A percentile compares a stretch with the other conserved stretches of the same genome.
Evolutionary conservation across 768 basidiomycete genomes (phyloP).

Genomic region (Amyloporia xantha): DNA sequence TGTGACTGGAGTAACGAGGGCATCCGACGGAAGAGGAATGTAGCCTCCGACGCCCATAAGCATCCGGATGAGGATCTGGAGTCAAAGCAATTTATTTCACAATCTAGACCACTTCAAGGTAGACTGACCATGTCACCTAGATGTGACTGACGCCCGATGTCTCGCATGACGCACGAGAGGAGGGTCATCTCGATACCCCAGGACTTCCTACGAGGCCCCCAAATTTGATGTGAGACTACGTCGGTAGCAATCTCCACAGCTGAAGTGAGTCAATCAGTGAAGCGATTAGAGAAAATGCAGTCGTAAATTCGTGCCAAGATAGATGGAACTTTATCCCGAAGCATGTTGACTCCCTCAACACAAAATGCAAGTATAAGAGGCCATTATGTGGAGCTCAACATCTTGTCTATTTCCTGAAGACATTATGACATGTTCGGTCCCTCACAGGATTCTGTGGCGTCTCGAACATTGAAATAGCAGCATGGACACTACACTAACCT

Average conservation of each 20-base stretch:
- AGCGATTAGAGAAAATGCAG: not conserved
- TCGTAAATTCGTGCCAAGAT: too few species aligned
- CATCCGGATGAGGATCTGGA: conserved; percentile 42
- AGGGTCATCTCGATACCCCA: conserved; percentile 97
- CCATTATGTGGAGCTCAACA: too few species aligned
- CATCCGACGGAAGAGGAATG: conserved; percentile 85
- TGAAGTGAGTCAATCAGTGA: conserved; percentile 19
- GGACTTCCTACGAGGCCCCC: conserved; percentile 81
- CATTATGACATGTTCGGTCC: too few species aligned
- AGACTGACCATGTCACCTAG: conserved; percentile 73
- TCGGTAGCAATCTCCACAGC: conserved; percentile 51
- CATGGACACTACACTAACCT: too few species aligned
- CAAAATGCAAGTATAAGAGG: too few species aligned
- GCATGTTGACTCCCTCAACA: too few species aligned
- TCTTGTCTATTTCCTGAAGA: too few species aligned
- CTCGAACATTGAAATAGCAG: too few species aligned
- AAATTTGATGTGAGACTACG: conserved; percentile 70
- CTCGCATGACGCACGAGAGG: conserved; percentile 78
- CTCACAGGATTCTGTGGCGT: too few species aligned
- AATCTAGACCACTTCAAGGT: not conserved
- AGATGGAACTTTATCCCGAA: too few species aligned
- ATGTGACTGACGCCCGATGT: conserved; percentile 72
- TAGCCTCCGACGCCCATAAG: conserved; percentile 77
- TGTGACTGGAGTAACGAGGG: conserved; percentile 90
- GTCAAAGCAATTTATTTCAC: not conserved